Conservation (phyloP, 2,329 filamentous ascomycete species). For the Fusarium incarnatum region DNA sequence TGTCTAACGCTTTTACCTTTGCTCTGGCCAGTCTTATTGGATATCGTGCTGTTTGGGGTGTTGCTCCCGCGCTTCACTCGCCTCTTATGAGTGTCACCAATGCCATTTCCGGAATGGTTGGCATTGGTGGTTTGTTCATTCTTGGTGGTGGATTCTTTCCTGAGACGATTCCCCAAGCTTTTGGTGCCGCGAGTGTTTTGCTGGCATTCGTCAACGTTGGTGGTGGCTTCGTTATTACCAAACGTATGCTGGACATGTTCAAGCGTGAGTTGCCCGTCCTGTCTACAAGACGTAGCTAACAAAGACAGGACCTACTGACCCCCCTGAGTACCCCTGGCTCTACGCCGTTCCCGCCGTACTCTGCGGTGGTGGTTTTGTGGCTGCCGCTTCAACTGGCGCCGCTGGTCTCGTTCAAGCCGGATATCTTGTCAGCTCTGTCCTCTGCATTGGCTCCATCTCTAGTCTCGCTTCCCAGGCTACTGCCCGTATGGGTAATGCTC, state of each 20-base stretch:
- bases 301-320: constrained; percentile 77
- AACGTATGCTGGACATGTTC: constrained; percentile 95
- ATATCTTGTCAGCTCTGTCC: constrained; percentile 84
- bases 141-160: constrained; percentile 85
- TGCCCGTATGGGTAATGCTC: constrained; percentile 84
- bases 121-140: constrained; percentile 87
- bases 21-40: constrained; percentile 86
- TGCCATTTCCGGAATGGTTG: constrained; percentile 92
- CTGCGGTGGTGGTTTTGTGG: constrained; percentile 84
- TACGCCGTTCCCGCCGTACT: constrained; percentile 81
- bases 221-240: constrained; percentile 91
- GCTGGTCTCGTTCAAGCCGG: constrained; percentile 88
- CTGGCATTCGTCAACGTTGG: constrained; percentile 90
- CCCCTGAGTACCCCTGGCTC: constrained; percentile 88
- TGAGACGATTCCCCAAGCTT: constrained; percentile 79
- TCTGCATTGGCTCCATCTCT: constrained; percentile 87
- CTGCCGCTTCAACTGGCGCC: constrained; percentile 82
- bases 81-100: constrained; percentile 95
- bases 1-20: constrained; percentile 89
- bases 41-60: constrained; percentile 90
- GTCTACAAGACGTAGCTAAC: constrained; percentile 20
- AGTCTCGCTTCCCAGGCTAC: constrained; percentile 85
- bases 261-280: constrained; percentile 63
- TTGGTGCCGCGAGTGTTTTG: constrained; percentile 84
- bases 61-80: constrained; percentile 84